Conservation (phyloP, 1,284 basidiomycete genomes). For the Stygiomarasmius scandens region DNA sequence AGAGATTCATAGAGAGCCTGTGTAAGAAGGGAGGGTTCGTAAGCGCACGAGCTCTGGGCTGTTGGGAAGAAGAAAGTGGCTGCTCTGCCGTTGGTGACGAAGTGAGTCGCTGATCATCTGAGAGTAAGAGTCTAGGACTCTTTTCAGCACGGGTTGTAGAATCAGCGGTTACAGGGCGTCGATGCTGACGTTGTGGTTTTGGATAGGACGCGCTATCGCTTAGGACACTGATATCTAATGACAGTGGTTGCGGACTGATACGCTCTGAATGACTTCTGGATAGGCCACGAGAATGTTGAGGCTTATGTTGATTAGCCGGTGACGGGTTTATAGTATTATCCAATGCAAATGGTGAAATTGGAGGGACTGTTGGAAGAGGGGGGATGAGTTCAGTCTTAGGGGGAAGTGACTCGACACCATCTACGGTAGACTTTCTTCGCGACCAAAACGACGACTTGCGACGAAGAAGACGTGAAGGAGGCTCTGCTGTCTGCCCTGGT, state of each 20-base stretch:
- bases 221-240: background rate
- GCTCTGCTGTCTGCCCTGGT: conserved; percentile 18
- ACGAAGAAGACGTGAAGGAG: conserved; percentile 40
- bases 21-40: conserved; percentile 75
- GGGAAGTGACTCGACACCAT: conserved; percentile 6
- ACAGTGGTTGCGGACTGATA: conserved; percentile 16
- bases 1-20: conserved; percentile 70
- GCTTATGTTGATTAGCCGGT: conserved; percentile 10
- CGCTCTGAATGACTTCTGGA: conserved; percentile 57
- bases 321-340: conserved; percentile 25
- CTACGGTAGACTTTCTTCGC: conserved; percentile 33
- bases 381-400: conserved; percentile 6
- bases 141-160: conserved; percentile 15
- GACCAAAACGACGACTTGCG: conserved; percentile 62
- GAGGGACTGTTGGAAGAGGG: conserved; percentile 50
- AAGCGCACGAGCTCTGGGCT: conserved; percentile 54
- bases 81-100: conserved; percentile 18
- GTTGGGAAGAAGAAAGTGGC: conserved; percentile 1
- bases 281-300: conserved; percentile 40
- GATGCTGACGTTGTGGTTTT: conserved; percentile 22
- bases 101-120: conserved; percentile 16
- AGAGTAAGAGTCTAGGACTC: conserved; percentile 13
- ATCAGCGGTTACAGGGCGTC: conserved; percentile 35
- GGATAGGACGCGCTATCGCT: background rate
- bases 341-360: conserved; percentile 55